Base-by-base conservation (phyloP, 164 flowering plant species). In the Liriodendron chinense region DNA sequence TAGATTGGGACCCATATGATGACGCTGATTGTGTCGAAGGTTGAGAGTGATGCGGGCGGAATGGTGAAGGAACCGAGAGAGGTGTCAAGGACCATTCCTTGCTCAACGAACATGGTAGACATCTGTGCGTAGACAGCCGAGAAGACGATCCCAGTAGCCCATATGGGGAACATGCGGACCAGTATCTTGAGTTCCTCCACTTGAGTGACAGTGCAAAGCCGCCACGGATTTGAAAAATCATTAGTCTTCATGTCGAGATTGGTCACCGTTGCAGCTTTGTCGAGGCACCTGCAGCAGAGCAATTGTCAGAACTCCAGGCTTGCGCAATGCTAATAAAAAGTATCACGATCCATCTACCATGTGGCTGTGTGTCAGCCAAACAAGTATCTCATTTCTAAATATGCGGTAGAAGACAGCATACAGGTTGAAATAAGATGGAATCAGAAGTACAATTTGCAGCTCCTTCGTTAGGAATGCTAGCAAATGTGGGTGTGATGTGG, bases 21-120 rank as follows among this genome's bases (percentile, higher is more conserved):
- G 23, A 94, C 97, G 75, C 97, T 92, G 64, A 90, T 72, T 53
- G 84, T 87, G 75, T 91, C 97, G 77, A 92, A 91, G n/a, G 89
- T 82, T n/a, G 93, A 89, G 28, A 94, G 84, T 7, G 98, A 88
- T 21, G 98, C 98, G 0, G 97, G 86, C 26, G 98, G 96, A 71
- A 94, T 91, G 59, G 87, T 83, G 84, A 94, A 91, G 69, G 98
- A 89, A 64, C 98, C 98, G 20, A 94, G 50, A 20, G 77, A 73
- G 28, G 90, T 89, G 83, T 94, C 91, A 92, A 94, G 87, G 82
- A 85, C 77, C 85, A 67, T 86, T 65, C 97, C 98, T 83, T 94
- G 98, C 67, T 88, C 96, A 47, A 94, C 96, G 74, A 91, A 92
- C 93, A 94, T 83, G 22, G 98, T 91, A 9, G 92, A 88, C 94